These are phyloP conservation scores for Globisporangium perplexum DNA, from an alignment of 352 stramenopile genomes.

Conservation along the genomic window DNA sequence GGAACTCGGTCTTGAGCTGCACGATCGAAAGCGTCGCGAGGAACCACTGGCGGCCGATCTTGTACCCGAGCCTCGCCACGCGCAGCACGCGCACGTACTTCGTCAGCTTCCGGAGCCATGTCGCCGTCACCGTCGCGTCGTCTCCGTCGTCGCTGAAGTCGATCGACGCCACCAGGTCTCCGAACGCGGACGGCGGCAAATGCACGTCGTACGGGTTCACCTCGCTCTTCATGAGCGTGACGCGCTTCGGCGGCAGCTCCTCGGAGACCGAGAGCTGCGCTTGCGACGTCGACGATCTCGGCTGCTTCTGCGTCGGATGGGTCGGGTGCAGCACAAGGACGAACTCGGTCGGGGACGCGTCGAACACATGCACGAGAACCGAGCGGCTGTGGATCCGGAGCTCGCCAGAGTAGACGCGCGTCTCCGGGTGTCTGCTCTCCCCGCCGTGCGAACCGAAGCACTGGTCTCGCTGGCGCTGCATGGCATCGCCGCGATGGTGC, in stretches of 20 bases:
- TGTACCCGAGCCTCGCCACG: slow-evolving; percentile 34
- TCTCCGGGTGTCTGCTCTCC: not conserved
- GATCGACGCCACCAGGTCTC: slow-evolving; percentile 31
- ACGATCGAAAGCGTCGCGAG: slow-evolving; percentile 39
- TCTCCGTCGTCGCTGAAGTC: slow-evolving; percentile 5
- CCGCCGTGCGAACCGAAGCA: not conserved
- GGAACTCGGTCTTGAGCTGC: slow-evolving; percentile 59
- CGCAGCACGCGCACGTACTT: slow-evolving; percentile 46
- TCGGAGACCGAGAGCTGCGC: not conserved
- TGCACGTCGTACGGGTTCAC: slow-evolving; percentile 46
- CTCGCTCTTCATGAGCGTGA: slow-evolving; percentile 28
- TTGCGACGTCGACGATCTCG: not conserved
- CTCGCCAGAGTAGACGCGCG: slow-evolving; percentile 36
- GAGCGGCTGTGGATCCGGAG: slow-evolving; percentile 11
- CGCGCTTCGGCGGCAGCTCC: not conserved
- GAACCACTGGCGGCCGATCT: slow-evolving; percentile 27
- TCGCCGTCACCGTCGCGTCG: slow-evolving; percentile 10
- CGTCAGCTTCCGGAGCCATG: slow-evolving; percentile 30
- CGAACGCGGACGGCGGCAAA: slow-evolving; percentile 36
- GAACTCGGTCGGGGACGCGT: slow-evolving; percentile 21
- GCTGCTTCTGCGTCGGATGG: no score
- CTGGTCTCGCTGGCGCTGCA: not conserved
- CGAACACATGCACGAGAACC: slow-evolving; percentile 21
- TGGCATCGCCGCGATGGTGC: slow-evolving; percentile 3
- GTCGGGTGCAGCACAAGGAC: slow-evolving; percentile 11